phyloP scores from a whole-genome alignment of 148 eudicot species.

The Chenopodium quinoa region DNA sequence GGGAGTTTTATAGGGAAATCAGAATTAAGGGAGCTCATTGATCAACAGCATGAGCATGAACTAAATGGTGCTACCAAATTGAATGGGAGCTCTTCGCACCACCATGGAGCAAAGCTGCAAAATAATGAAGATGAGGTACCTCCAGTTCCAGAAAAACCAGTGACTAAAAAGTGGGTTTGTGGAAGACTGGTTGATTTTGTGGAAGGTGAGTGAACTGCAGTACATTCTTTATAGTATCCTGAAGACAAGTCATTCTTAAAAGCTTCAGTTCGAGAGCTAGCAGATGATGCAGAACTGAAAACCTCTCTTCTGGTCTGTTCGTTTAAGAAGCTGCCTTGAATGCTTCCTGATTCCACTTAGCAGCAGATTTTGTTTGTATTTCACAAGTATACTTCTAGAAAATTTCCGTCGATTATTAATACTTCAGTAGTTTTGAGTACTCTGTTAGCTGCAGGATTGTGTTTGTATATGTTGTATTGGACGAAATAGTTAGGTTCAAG shows the following conservation, averaged over 20 bases:
- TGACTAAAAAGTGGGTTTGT: conserved; percentile 73
- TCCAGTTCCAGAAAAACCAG: conserved; percentile 17
- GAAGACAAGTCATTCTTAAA: background rate
- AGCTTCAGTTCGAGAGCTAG: background rate
- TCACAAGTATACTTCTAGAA: background rate
- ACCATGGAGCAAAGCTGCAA: conserved; percentile 26
- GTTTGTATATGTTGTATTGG: conserved; percentile 11
- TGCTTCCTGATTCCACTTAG: background rate
- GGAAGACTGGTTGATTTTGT: conserved; percentile 81
- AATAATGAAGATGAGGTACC: conserved; percentile 22
- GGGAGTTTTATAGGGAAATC: conserved; percentile 12
- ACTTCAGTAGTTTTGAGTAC: conserved; percentile 2
- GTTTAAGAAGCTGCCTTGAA: conserved; percentile 8
- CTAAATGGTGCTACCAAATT: conserved; percentile 33
- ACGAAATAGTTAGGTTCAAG: background rate
- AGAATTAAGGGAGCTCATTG: conserved; percentile 21
- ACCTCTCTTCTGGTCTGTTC: background rate
- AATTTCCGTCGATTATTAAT: conserved; percentile 8
- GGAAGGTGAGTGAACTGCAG: conserved; percentile 34
- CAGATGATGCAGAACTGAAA: background rate
- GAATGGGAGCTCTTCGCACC: conserved; percentile 17
- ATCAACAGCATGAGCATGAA: conserved; percentile 13
- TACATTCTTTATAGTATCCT: background rate
- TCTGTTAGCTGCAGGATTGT: conserved; percentile 10
- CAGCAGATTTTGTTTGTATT: background rate